Percentiles rank a stretch among this genome's conserved stretches.
Evolutionary conservation across 1,139 yeast species (phyloP).

Genomic region (Geotrichum restrictum): DNA sequence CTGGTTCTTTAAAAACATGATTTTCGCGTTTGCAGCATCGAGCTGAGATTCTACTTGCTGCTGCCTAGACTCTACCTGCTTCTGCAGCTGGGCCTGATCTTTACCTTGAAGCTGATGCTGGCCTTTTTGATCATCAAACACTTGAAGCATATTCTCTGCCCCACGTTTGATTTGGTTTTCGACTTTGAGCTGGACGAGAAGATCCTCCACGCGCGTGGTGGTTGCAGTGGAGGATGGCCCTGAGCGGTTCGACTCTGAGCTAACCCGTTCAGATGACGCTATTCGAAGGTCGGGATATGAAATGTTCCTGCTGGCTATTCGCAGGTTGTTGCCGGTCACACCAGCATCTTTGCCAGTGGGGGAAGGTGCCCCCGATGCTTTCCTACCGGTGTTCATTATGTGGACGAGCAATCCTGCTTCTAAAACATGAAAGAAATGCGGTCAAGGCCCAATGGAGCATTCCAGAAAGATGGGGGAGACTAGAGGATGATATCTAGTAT

Average conservation of each 20-base stretch:
- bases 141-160: slow-evolving; percentile 42
- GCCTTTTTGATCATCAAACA: slow-evolving; percentile 26
- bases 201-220: slow-evolving; percentile 30
- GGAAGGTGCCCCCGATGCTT: slow-evolving; percentile 6
- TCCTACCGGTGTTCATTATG: slow-evolving; percentile 8
- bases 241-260: slow-evolving; percentile 18
- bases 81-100: slow-evolving; percentile 22
- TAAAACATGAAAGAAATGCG: neutral
- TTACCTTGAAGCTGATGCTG: slow-evolving; percentile 4
- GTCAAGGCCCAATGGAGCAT: neutral
- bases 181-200: slow-evolving; percentile 38
- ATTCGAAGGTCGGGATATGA: slow-evolving; percentile 17
- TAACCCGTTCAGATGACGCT: slow-evolving; percentile 10
- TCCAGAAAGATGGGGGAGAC: neutral
- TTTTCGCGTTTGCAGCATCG: slow-evolving; percentile 40
- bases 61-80: slow-evolving; percentile 31
- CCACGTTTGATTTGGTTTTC: slow-evolving; percentile 43
- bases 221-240: slow-evolving; percentile 9
- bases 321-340: neutral
- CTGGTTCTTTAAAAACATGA: slow-evolving; percentile 35
- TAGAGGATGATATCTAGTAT: too few species aligned
- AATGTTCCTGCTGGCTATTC: slow-evolving; percentile 11
- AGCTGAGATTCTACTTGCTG: slow-evolving; percentile 39
- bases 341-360: slow-evolving; percentile 3
- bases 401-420: neutral